These are phyloP conservation scores for Eutypa lata DNA, from an alignment of 2,329 filamentous ascomycete genomes.

Conservation along the genomic window DNA sequence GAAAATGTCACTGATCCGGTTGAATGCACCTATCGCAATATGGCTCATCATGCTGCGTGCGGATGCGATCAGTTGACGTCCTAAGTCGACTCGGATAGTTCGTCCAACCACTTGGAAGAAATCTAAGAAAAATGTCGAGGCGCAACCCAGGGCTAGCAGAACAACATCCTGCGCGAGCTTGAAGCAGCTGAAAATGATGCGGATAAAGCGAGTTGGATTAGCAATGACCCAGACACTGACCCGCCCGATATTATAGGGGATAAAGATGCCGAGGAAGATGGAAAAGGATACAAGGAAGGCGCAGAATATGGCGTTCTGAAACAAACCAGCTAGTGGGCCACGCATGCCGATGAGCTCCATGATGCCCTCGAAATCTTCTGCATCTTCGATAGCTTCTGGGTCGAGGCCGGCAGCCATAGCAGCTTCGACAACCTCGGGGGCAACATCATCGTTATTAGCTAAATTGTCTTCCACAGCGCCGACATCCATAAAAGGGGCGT, in stretches of 20 bases:
- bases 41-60: slow-evolving; percentile 20
- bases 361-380: slow-evolving; percentile 93
- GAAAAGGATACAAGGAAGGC: slow-evolving; percentile 85
- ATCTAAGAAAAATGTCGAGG: slow-evolving; percentile 41
- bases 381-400: slow-evolving; percentile 73
- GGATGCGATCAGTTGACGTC: slow-evolving; percentile 19
- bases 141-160: slow-evolving; percentile 61
- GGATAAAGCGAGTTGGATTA: slow-evolving; percentile 74
- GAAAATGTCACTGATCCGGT: slow-evolving; percentile 48
- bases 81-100: slow-evolving; percentile 28
- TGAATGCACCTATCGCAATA: slow-evolving; percentile 20
- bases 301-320: slow-evolving; percentile 95
- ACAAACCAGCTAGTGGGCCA: slow-evolving; percentile 80
- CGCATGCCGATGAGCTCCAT: slow-evolving; percentile 96
- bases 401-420: slow-evolving; percentile 69
- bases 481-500: slow-evolving; percentile 36
- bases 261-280: slow-evolving; percentile 79
- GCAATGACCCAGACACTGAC: slow-evolving; percentile 75
- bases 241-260: slow-evolving; percentile 90
- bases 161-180: slow-evolving; percentile 75
- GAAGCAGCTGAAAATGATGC: slow-evolving; percentile 68
- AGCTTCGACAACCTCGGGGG: slow-evolving; percentile 58
- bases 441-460: slow-evolving; percentile 39
- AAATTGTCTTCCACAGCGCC: slow-evolving; percentile 28
- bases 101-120: slow-evolving; percentile 35